phyloP scores from a whole-genome alignment of 257 asterid genomes.

The Gentiana dahurica region DNA sequence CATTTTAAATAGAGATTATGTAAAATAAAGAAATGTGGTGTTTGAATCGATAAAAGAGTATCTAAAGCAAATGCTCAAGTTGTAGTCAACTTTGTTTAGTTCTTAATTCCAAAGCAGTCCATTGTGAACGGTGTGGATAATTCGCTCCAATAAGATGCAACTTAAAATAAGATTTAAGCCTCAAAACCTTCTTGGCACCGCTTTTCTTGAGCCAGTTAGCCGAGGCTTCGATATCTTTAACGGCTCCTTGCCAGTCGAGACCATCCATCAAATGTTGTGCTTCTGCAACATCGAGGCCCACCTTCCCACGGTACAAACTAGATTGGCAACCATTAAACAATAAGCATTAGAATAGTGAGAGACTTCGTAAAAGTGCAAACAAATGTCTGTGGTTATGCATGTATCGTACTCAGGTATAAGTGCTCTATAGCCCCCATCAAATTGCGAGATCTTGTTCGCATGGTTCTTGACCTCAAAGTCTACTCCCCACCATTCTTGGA shows the following conservation, averaged over 20 bases:
- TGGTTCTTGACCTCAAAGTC: constrained; percentile 96
- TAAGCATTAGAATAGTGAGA: not conserved
- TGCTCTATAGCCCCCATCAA: constrained; percentile 72
- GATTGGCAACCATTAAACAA: constrained; percentile 1
- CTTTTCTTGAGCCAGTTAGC: constrained; percentile 86
- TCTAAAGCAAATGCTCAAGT: too few species aligned
- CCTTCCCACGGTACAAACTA: constrained; percentile 92
- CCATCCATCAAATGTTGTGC: constrained; percentile 97
- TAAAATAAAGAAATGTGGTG: too few species aligned
- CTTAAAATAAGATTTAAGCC: constrained; percentile 23
- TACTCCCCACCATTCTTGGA: constrained; percentile 99
- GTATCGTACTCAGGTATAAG: constrained; percentile 87
- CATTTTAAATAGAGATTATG: too few species aligned
- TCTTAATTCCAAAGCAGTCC: too few species aligned
- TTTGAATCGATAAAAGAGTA: too few species aligned
- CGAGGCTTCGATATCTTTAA: constrained; percentile 90
- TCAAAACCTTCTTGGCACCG: constrained; percentile 74
- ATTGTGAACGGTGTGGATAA: not conserved
- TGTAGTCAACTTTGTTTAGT: too few species aligned
- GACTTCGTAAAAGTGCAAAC: too few species aligned
- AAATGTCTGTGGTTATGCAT: too few species aligned
- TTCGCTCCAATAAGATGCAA: not conserved
- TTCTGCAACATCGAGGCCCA: constrained; percentile 91
- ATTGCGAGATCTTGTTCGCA: constrained; percentile 78
- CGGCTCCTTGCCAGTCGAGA: constrained; percentile 94